Evolutionary conservation across 2,329 filamentous ascomycete genomes (phyloP).

Genomic region (Boeremia lycopersici): DNA sequence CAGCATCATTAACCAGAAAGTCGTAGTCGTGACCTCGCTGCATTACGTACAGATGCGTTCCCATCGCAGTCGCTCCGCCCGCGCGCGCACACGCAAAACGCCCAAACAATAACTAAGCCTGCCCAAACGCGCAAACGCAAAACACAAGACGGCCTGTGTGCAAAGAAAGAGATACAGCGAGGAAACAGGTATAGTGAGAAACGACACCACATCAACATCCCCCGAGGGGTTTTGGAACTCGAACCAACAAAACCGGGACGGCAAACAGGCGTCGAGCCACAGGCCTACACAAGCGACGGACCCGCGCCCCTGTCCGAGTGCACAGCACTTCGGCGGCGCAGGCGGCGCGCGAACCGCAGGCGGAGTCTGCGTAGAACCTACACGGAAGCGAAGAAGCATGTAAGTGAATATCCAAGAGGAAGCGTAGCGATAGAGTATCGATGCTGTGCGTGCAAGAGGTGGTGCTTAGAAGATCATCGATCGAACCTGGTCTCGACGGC

Average conservation of each 20-base stretch:
- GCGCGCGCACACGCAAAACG: too few species aligned
- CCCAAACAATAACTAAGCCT: too few species aligned
- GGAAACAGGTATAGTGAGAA: too few species aligned
- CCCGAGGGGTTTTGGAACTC: not conserved
- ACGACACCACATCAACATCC: too few species aligned
- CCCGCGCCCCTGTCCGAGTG: too few species aligned
- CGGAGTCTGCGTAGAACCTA: constrained; percentile 33
- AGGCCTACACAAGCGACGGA: not conserved
- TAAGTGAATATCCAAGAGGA: constrained; percentile 33
- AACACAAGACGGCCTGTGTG: too few species aligned
- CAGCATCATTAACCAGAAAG: not conserved
- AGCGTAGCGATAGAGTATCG: constrained; percentile 28
- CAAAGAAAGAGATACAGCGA: too few species aligned
- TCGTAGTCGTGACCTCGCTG: too few species aligned
- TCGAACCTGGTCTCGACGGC: constrained; percentile 48
- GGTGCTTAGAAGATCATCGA: constrained; percentile 49
- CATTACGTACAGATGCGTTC: too few species aligned
- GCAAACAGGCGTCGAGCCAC: constrained; percentile 5
- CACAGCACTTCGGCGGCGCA: constrained; percentile 11
- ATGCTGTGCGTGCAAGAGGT: constrained; percentile 21
- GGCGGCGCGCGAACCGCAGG: constrained; percentile 26
- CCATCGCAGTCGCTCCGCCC: too few species aligned
- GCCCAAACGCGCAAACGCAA: too few species aligned
- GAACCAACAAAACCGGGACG: not conserved
- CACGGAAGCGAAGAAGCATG: constrained; percentile 33